Base-by-base conservation (phyloP, 2,329 filamentous ascomycete genomes). In the Seiridium unicorne region DNA sequence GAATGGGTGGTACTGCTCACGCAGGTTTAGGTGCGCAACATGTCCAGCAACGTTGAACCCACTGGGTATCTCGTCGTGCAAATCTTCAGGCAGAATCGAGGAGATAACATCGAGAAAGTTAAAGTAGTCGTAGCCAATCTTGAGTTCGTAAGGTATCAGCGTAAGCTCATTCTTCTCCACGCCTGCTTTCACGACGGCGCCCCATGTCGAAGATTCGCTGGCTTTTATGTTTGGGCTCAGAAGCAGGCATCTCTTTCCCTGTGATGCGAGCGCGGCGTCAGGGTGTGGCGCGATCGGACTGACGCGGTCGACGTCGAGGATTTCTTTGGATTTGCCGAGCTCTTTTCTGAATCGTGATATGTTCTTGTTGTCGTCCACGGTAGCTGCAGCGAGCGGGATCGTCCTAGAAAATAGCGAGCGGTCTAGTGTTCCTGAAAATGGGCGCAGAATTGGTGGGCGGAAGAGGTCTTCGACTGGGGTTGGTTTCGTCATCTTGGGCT, bases 11-110 rank as follows among this genome's bases (percentile, higher is more conserved):
- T 93, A 97, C 64, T 88, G 84, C 26, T 91, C 87, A 55, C 92
- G 87, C 38, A 99, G 87, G 74, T 99, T 99, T 61, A 99, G 80
- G 71, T 99, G 95, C 46, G 93, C 94, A 55, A 98, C 88, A 68
- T 98, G 94, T 26, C 95, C 94, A 42, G 94, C 93, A 42, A 89
- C 88, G 60, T 92, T 92, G 79, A 96, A 98, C 54, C 93, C 92
- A 38, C 87, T 85, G 3, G 93, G 94, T 38, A 95, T 87, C 67
- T 96, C 93, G 46, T 89, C 88, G 65, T 93, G 87, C 32, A 90
- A 81, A 53, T 92, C 88, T 65, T 93, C 88, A 0, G 93, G 93
- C 1, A 99, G 81, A 59, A 97, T 86, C 3, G 92, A 86, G 54
- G 81, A 81, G 70, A 97, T 91, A 44, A 99, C 90, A 67, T 98